Evolutionary conservation across 2,329 filamentous ascomycete species (phyloP), one percentile per base, ranked within the genome.

Genomic region (Talaromyces islandicus): DNA sequence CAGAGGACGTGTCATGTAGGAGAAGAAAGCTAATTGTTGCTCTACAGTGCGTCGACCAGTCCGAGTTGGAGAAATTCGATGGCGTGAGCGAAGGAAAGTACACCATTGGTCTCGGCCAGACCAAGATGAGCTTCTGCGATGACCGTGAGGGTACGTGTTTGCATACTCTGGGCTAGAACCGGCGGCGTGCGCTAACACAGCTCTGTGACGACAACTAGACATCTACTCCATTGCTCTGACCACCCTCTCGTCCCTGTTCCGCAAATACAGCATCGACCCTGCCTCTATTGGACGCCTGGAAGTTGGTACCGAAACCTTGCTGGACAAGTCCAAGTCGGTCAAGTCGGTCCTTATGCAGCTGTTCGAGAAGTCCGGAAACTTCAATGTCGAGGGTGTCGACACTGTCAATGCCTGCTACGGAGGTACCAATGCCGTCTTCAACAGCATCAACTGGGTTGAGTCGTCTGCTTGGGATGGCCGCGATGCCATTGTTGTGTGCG

Each of bases 261-360:
- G 85, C 77, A 93, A 93, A 77, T 92, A 93, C 84, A 86, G 87
- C 71, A 87, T 94, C 77, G 89, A 94, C 77, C 78, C 85, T 71
- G 87, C 88, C 77, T 86, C 86, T 64, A 86, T 93, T 73, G 90
- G 90, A 67, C 88, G 89, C 69, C 82, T 93, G 71, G 90, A 93
- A 80, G 90, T 93, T 70, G 90, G 90, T 71, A 93, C 90, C 58
- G 90, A 93, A 83, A 93, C 90, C 65, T 81, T 93, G 60, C 81
- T 93, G 71, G 90, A 93, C 84, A 93, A 93, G 82, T 92, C 90
- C 74, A 93, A 93, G 83, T 92, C 90, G 52, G 90, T 92, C 80
- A 93, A 93, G 84, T 88, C 89, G 30, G 89, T 93, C 64, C 80
- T 93, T 66, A 93, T 93, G 90, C 90, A 92, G 81, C 83, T 93